Conservation (phyloP, 768 basidiomycete species). For the Mycena vulgaris region DNA sequence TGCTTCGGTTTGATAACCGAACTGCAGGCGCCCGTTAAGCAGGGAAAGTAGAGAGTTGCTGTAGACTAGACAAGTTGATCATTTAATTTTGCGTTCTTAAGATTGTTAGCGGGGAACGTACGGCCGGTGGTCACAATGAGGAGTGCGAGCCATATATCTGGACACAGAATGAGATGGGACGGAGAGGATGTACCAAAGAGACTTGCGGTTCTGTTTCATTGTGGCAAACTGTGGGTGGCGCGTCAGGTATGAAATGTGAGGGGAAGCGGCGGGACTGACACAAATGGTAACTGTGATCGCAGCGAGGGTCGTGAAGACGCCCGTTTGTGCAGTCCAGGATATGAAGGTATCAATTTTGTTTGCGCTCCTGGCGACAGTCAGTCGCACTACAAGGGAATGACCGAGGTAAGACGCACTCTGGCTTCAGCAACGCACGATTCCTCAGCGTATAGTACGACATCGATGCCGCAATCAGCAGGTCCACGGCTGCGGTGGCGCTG, state of each 20-base stretch:
- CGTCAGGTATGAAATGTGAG: neutral
- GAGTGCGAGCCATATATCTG: conserved; percentile 33
- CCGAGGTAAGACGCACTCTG: conserved; percentile 18
- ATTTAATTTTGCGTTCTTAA: neutral
- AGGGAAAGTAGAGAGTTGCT: conserved; percentile 36
- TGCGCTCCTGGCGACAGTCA: neutral
- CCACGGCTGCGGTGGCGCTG: conserved; percentile 21
- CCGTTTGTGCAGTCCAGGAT: conserved; percentile 38
- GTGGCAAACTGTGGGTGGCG: conserved; percentile 20
- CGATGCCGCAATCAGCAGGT: conserved; percentile 28
- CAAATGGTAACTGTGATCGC: conserved; percentile 24
- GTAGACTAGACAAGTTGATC: conserved; percentile 24
- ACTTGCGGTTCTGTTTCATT: conserved; percentile 28
- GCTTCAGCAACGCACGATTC: conserved; percentile 6
- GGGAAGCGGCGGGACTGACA: neutral
- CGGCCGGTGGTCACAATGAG: conserved; percentile 34
- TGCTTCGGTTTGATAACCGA: conserved; percentile 27
- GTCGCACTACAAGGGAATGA: neutral
- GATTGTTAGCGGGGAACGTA: neutral
- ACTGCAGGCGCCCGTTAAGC: conserved; percentile 35
- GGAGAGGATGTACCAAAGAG: neutral
- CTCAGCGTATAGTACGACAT: conserved; percentile 31
- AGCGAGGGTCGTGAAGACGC: conserved; percentile 30
- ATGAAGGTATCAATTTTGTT: conserved; percentile 27
- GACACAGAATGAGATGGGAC: neutral